A percentile compares a stretch with the other conserved stretches of the same genome.
These are phyloP conservation scores for Galerina sulciceps DNA, from an alignment of 768 basidiomycete genomes.

Conservation along the genomic window DNA sequence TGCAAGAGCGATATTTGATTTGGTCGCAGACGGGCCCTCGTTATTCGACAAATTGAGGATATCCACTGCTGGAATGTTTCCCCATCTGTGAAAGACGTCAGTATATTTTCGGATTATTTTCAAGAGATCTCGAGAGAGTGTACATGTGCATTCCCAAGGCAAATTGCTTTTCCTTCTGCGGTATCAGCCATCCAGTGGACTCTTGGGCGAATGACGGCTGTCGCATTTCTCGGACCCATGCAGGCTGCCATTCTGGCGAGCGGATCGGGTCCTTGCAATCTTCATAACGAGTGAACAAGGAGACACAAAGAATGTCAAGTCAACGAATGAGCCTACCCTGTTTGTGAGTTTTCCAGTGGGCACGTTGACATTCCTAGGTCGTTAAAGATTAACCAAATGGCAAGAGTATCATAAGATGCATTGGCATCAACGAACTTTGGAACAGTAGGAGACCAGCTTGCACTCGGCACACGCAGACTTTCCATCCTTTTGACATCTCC, in stretches of 20 bases:
- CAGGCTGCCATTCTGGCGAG: constrained; percentile 24
- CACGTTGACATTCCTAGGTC: constrained; percentile 41
- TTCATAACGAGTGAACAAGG: not conserved
- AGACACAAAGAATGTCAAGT: not conserved
- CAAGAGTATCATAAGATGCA: not conserved
- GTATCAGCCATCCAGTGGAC: not conserved
- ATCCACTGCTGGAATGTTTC: constrained; percentile 32
- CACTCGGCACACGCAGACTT: constrained; percentile 32
- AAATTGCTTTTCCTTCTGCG: constrained; percentile 8
- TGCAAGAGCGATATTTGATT: constrained; percentile 26
- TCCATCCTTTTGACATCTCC: constrained; percentile 33
- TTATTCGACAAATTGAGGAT: constrained; percentile 30
- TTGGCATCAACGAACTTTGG: constrained; percentile 26
- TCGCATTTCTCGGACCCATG: constrained; percentile 24
- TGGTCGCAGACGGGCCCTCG: constrained; percentile 17
- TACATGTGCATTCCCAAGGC: constrained; percentile 23
- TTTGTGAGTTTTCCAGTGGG: constrained; percentile 46
- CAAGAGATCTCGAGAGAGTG: not conserved
- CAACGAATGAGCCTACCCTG: constrained; percentile 21
- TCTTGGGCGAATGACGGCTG: constrained; percentile 19
- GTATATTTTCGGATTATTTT: not conserved
- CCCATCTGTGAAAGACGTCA: constrained; percentile 26
- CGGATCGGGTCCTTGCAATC: constrained; percentile 30
- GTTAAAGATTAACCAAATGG: not conserved
- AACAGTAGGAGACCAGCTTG: constrained; percentile 49